These are phyloP conservation scores for Stromatinia cepivora DNA, from an alignment of 2,329 filamentous ascomycete species.

Conservation along the genomic window DNA sequence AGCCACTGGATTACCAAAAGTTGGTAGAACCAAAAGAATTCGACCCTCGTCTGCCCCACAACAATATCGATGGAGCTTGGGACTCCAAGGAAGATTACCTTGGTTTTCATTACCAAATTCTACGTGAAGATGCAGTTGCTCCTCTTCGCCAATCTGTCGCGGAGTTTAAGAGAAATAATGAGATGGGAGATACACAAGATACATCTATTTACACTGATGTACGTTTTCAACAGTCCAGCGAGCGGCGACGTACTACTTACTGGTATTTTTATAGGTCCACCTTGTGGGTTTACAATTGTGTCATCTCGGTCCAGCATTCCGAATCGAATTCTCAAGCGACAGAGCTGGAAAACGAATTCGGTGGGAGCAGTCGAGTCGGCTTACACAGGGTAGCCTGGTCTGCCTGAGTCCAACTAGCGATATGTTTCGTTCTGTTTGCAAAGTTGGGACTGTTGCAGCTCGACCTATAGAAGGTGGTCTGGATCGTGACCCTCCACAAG, in stretches of 20 bases:
- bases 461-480: slow-evolving; percentile 61
- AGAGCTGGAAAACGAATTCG: slow-evolving; percentile 65
- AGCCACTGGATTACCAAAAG: slow-evolving; percentile 35
- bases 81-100: slow-evolving; percentile 65
- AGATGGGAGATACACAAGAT: slow-evolving; percentile 56
- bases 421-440: slow-evolving; percentile 63
- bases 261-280: slow-evolving; percentile 53
- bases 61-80: slow-evolving; percentile 59
- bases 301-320: slow-evolving; percentile 61
- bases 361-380: slow-evolving; percentile 58
- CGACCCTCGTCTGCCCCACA: slow-evolving; percentile 43
- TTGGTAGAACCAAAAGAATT: slow-evolving; percentile 19
- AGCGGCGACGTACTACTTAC: not conserved
- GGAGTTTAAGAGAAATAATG: slow-evolving; percentile 53
- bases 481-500: slow-evolving; percentile 64
- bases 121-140: slow-evolving; percentile 72
- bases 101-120: slow-evolving; percentile 69
- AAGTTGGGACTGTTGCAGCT: slow-evolving; percentile 72
- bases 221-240: slow-evolving; percentile 29
- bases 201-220: slow-evolving; percentile 72
- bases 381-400: slow-evolving; percentile 55
- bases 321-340: slow-evolving; percentile 69
- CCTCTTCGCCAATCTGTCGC: slow-evolving; percentile 67
- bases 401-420: slow-evolving; percentile 56
- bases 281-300: slow-evolving; percentile 66